Evolutionary conservation across 192 early-diverging fungal species (phyloP), one percentile per base, ranked within the genome.

Genomic region (Rhizophagus prolifer): DNA sequence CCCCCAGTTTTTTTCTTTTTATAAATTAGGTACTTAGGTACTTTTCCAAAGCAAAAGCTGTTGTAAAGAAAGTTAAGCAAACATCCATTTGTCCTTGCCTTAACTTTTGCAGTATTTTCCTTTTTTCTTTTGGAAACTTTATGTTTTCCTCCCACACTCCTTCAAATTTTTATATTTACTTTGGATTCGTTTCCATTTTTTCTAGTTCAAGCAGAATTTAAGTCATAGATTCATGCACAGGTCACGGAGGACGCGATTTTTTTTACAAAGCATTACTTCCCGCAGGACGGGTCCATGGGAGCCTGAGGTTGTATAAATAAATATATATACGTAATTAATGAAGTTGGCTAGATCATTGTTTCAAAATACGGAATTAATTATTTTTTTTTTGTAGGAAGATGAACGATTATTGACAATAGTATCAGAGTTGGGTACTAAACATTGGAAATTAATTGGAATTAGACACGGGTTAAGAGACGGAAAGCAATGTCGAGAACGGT

Each of bases 401-500:
- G 47, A 76, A n/a, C 26, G 25, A 13, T 76, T 76, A 58, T 4
- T 47, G 25, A 26, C 13, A 8, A 30, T 76, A 23, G 64, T 76
- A 31, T 34, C 25, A 41, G 50, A 46, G 9, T 58, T 76, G 4
- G 75, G 75, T 23, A 9, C 30, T 23, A 76, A 76, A 36, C 21
- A 58, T 67, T 76, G 75, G 75, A 76, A 76, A 58, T 23, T 44
- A 19, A 76, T 76, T 54, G 75, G 75, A 19, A 67, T 50, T 7
- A 50, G 25, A 28, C 75, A 76, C 38, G 64, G 75, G 23, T 10
- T 30, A 25, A 25, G 75, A n/a, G 75, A 76, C 19, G 75, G 75
- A 65, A 76, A 76, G 64, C 75, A 76, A 76, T 76, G 75, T 76
- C 75, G 75, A 8, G 75, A 76, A 67, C n/a, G 75, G 75, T 76